Base-by-base conservation (phyloP, 495 filamentous ascomycete genomes). In the Xylaria castorea region DNA sequence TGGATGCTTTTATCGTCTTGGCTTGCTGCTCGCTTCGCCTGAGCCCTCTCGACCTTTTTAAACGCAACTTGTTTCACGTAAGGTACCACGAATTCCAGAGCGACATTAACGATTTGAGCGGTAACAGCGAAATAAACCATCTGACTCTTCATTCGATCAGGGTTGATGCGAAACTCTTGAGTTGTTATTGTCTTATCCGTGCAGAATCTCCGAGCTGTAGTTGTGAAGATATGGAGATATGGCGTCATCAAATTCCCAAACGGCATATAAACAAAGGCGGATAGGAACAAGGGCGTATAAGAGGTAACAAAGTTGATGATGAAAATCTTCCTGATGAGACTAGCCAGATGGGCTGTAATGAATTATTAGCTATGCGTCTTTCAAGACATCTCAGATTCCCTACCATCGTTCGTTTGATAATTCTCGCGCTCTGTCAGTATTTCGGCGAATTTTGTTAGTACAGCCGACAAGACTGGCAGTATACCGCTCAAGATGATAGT, bases 71-170 rank as follows among this genome's bases (percentile, higher is more conserved):
- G 92, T 80, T 97, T 97, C 25, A 93, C 80, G 75, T 92, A 93
- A 0, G 96, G 96, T 32, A 98, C 91, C 58, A 97, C 86, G 20
- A 94, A 89, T 78, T 99, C 97, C 81, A 95, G 89, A 34, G 87
- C 92, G 27, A 97, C 90, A 71, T 92, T 94, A 71, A 99, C 93
- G 55, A 95, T 90, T 78, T 99, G 96, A 0, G 95, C 96, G 0
- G 96, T 98, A 16, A 98, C 94, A 0, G 96, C 95, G 79, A 97
- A 97, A 80, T 98, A 99, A 75, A 98, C 93, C 70, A 98, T 92
- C 80, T 99, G 97, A 65, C 97, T 95, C 64, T 89, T 91, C 8
- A 99, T 87, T 34, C 96, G 86, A 73, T 89, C 87, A 0, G 95
- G 94, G 78, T 99, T 93, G 79, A 98, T 93, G 48, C 88, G 83